These are phyloP conservation scores for Neocatenulostroma microsporum DNA, from an alignment of 2,329 filamentous ascomycete genomes.

Conservation along the genomic window DNA sequence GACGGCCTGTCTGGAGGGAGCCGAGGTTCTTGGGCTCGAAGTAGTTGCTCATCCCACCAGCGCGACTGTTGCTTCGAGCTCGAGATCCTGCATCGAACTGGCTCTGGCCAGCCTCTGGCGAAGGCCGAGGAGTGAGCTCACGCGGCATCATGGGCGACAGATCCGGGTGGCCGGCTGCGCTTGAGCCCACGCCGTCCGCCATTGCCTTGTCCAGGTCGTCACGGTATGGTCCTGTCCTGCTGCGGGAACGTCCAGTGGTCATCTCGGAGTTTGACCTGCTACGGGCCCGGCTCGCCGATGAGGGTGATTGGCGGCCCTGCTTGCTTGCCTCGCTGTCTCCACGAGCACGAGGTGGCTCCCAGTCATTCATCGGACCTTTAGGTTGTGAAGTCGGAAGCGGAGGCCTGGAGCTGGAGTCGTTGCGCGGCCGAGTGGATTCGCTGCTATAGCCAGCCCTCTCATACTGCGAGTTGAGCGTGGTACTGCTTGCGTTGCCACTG, in stretches of 20 bases:
- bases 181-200: slow-evolving; percentile 36
- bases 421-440: slow-evolving; percentile 18
- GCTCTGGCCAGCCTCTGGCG: slow-evolving; percentile 14
- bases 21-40: slow-evolving; percentile 19
- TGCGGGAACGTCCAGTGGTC: slow-evolving; percentile 46
- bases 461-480: slow-evolving; percentile 24
- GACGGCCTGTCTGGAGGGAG: slow-evolving; percentile 2
- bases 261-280: slow-evolving; percentile 50
- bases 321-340: slow-evolving; percentile 28
- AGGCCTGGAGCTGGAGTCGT: slow-evolving; percentile 18
- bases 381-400: slow-evolving; percentile 14
- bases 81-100: slow-evolving; percentile 8
- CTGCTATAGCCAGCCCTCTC: slow-evolving; percentile 19
- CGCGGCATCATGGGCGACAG: slow-evolving; percentile 28
- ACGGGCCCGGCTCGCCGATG: slow-evolving; percentile 34
- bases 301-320: slow-evolving; percentile 26
- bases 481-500: slow-evolving; percentile 27
- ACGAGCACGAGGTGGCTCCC: slow-evolving; percentile 25
- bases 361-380: slow-evolving; percentile 27
- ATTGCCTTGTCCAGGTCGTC: slow-evolving; percentile 48
- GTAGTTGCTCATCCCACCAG: slow-evolving; percentile 16
- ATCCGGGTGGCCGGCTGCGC: slow-evolving; percentile 26
- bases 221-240: slow-evolving; percentile 42
- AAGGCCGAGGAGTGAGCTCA: slow-evolving; percentile 26
- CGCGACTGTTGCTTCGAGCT: slow-evolving; percentile 17